Evolutionary conservation across 2,329 filamentous ascomycete genomes (phyloP), one percentile per base, ranked within the genome.

Genomic region (Aspergillus novofumigatus): DNA sequence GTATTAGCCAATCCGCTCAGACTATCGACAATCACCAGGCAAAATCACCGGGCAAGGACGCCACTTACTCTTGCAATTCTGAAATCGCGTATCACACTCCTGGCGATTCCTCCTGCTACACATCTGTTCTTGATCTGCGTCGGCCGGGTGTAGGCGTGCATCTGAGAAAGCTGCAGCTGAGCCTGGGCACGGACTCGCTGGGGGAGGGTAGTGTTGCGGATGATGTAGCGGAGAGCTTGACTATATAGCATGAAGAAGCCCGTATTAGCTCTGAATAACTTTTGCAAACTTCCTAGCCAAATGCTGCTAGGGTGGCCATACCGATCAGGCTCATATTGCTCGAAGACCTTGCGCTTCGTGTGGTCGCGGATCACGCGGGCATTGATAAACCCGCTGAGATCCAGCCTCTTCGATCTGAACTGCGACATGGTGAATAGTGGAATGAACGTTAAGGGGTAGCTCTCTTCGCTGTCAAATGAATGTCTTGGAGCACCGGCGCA

Each of bases 51-150:
- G 26, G 10, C 8, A 49, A 53, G 14, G 20, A 1, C 32, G 49
- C 5, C n/a, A 81, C 91, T 73, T 83, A 97, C 93, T 79, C 93
- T 84, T 58, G 88, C 87, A 83, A 99, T 84, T 77, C 92, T 91
- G 70, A 99, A 99, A 71, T 94, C 93, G 56, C 91, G 86, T 64
- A 97, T 82, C n/a, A 99, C 82, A 87, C 92, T 91, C 65, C 91
- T 84, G 20, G 88, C 88, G 74, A 91, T 92, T n/a, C 94, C 94
- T 64, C 92, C 92, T 73, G 93, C 84, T 53, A 96, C 88, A 79
- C 94, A 99, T 65, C 94, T 82, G 78, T 97, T 97, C 75, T 89
- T 87, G 74, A 99, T 92, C 81, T 97, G 92, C 51, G 93, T 96
- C 57, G 91, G 86, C 59, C 92, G 84, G 38, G 94, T 97, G 78